Percentiles rank a stretch among this genome's conserved stretches.
phyloP scores from a whole-genome alignment of 495 filamentous ascomycete species.

The Polyplosphaeria fusca region DNA sequence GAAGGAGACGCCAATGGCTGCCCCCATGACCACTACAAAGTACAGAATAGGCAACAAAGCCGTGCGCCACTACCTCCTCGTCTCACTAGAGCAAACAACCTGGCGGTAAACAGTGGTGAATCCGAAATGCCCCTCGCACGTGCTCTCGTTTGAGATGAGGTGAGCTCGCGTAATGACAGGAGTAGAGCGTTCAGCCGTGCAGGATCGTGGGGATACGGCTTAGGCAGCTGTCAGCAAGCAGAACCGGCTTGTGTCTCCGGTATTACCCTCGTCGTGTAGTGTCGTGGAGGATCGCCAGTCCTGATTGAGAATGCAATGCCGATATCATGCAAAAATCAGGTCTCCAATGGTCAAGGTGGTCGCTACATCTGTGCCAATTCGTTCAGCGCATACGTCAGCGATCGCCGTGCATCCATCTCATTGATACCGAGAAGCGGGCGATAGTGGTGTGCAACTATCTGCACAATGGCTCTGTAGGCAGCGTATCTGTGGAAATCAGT shows the following conservation, averaged over 20 bases:
- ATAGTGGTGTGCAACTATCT: slow-evolving; percentile 38
- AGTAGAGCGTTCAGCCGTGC: not conserved
- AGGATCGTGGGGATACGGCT: no score
- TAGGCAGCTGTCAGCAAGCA: no score
- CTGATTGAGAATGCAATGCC: not conserved
- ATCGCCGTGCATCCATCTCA: slow-evolving; percentile 39
- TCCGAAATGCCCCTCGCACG: not conserved
- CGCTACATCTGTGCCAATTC: slow-evolving; percentile 31
- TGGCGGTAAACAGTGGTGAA: not conserved
- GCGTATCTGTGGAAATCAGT: slow-evolving; percentile 53
- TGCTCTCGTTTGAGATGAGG: not conserved
- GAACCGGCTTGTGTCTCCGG: no score
- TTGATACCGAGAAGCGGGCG: slow-evolving; percentile 35
- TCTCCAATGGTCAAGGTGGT: not conserved
- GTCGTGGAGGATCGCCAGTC: not conserved
- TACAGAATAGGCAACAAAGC: slow-evolving; percentile 18
- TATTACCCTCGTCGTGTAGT: no score
- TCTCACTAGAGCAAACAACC: not conserved
- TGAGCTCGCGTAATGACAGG: slow-evolving; percentile 2
- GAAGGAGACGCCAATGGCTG: no score
- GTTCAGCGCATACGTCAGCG: slow-evolving; percentile 38
- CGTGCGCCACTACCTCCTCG: slow-evolving; percentile 17
- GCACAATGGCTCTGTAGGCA: slow-evolving; percentile 38
- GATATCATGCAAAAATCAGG: slow-evolving; percentile 4
- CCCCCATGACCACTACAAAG: no score